Percentiles rank a stretch among this genome's conserved stretches.
Conservation (phyloP, 2,329 filamentous ascomycete genomes). For the Venturia effusa region DNA sequence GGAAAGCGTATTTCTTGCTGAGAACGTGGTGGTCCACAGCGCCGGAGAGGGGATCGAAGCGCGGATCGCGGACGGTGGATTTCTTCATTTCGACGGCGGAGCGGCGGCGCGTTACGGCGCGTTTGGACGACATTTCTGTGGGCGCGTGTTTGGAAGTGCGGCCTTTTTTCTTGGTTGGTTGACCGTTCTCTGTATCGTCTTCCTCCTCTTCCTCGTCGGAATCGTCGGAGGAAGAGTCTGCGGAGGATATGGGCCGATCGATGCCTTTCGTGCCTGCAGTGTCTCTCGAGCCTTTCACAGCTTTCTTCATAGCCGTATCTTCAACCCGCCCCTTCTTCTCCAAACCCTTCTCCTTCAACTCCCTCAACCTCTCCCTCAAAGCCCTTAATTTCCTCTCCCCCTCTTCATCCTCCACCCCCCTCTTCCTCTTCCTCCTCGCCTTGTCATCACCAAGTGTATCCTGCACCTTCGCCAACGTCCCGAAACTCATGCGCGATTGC, state of each 20-base stretch:
- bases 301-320: constrained; percentile 11
- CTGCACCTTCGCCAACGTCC: constrained; percentile 80
- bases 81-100: constrained; percentile 57
- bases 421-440: constrained; percentile 32
- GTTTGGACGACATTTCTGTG: constrained; percentile 69
- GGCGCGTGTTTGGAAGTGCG: constrained; percentile 82
- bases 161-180: constrained; percentile 20
- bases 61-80: constrained; percentile 60
- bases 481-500: constrained; percentile 65
- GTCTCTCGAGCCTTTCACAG: constrained; percentile 14
- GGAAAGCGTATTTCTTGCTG: constrained; percentile 71
- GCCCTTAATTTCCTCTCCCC: constrained; percentile 37
- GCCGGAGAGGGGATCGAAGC: constrained; percentile 63
- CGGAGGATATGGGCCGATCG: neutral
- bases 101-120: constrained; percentile 70
- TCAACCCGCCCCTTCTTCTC: constrained; percentile 16
- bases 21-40: constrained; percentile 47
- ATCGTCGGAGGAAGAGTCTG: neutral
- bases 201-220: constrained; percentile 20
- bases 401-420: constrained; percentile 23
- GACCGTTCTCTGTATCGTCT: neutral
- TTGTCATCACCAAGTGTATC: constrained; percentile 44
- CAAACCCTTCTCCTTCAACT: constrained; percentile 28
- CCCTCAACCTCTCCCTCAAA: constrained; percentile 32
- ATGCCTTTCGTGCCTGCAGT: neutral